Conservation (phyloP, 2,329 filamentous ascomycete genomes). For the Talaromyces sp. region DNA sequence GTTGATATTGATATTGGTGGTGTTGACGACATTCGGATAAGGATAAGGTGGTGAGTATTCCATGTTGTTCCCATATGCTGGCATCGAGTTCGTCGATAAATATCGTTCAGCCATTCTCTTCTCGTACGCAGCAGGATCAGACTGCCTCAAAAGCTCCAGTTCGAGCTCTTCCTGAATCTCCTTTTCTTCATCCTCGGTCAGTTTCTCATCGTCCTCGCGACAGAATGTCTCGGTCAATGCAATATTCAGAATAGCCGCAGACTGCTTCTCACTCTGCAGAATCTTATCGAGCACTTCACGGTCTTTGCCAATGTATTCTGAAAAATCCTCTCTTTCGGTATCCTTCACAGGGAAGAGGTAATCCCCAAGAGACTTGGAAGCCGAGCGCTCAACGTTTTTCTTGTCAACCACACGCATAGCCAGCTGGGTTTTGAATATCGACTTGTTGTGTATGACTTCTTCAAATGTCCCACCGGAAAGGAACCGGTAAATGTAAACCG, state of each 20-base stretch:
- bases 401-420: constrained; percentile 77
- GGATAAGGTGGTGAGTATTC: neutral
- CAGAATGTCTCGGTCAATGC: constrained; percentile 68
- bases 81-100: neutral
- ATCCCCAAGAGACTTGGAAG: constrained; percentile 49
- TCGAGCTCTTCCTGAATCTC: constrained; percentile 47
- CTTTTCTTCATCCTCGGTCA: constrained; percentile 57
- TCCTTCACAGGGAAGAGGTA: constrained; percentile 57
- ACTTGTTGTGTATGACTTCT: constrained; percentile 64
- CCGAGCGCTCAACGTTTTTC: constrained; percentile 66
- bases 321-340: constrained; percentile 48
- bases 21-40: neutral
- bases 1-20: neutral
- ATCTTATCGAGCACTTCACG: constrained; percentile 54
- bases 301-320: constrained; percentile 55
- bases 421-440: constrained; percentile 78
- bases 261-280: constrained; percentile 13
- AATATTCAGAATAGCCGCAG: constrained; percentile 40
- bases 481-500: constrained; percentile 80
- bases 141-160: constrained; percentile 35
- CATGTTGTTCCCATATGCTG: neutral
- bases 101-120: constrained; percentile 12
- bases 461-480: constrained; percentile 75
- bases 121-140: constrained; percentile 29
- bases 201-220: constrained; percentile 58